Percentiles rank a stretch among this genome's conserved stretches.
These are phyloP conservation scores for Dipteronia dyeriana DNA, from an alignment of 345 rosid species.

Conservation along the genomic window DNA sequence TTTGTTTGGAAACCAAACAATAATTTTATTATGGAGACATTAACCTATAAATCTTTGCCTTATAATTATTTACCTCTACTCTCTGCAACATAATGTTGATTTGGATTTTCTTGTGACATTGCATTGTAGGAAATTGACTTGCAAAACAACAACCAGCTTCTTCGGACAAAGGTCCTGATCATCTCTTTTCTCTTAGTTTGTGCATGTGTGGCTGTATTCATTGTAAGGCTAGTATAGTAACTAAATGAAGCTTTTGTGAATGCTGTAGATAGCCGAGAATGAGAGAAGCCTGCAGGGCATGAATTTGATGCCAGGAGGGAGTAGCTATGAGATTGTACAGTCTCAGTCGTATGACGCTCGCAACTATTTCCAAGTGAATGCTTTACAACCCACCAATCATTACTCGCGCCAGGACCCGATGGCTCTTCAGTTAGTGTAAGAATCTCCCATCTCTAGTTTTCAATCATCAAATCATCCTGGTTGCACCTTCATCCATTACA, in stretches of 20 bases:
- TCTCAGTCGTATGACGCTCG: constrained; percentile 69
- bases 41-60: background rate
- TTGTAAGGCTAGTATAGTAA: background rate
- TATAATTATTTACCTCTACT: no score
- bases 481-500: background rate
- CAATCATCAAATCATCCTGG: background rate
- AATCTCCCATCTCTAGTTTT: background rate
- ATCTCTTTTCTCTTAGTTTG: background rate
- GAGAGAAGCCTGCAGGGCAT: constrained; percentile 75
- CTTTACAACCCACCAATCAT: constrained; percentile 69
- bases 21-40: background rate
- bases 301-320: constrained; percentile 83
- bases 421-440: constrained; percentile 87
- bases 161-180: constrained; percentile 76
- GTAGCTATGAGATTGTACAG: constrained; percentile 61
- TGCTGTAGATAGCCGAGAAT: constrained; percentile 71
- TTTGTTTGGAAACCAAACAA: background rate
- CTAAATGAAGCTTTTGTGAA: constrained; percentile 6
- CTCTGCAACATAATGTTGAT: background rate
- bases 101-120: background rate
- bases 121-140: constrained; percentile 78
- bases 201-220: background rate
- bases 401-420: constrained; percentile 73
- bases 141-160: constrained; percentile 92
- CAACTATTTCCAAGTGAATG: constrained; percentile 78